Percentiles rank a stretch among this genome's conserved stretches.
These are phyloP conservation scores for Mrakia hoshinonis DNA, from an alignment of 768 basidiomycete species.

Conservation along the genomic window DNA sequence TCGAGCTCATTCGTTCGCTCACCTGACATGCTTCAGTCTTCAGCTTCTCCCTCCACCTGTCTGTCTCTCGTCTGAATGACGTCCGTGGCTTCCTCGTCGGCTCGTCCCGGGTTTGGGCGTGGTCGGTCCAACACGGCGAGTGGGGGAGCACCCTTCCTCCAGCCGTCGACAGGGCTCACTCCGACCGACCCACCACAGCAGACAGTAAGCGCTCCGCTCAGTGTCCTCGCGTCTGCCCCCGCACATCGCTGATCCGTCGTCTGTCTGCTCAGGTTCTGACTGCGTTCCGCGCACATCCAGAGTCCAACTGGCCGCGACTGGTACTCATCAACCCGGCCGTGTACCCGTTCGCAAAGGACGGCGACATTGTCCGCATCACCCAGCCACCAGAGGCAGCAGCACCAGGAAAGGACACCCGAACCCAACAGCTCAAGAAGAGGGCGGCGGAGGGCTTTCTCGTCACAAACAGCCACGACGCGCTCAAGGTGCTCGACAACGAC, in stretches of 20 bases:
- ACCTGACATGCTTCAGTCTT: too few relatives aligned
- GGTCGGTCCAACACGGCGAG: background rate
- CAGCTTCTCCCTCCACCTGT: too few relatives aligned
- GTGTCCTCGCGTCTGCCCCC: background rate
- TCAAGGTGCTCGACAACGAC: constrained; percentile 16
- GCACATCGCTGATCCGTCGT: background rate
- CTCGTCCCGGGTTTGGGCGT: background rate
- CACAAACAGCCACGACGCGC: background rate
- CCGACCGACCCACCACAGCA: too few relatives aligned
- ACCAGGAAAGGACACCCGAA: background rate
- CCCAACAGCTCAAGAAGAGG: background rate
- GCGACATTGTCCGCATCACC: constrained; percentile 9
- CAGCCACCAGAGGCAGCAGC: background rate
- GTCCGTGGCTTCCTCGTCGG: background rate
- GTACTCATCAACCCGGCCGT: constrained; percentile 25
- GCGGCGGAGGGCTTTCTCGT: constrained; percentile 10
- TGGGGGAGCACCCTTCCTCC: background rate
- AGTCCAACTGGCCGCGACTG: constrained; percentile 7
- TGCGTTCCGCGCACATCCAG: constrained; percentile 9
- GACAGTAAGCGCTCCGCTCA: background rate
- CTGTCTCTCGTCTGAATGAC: background rate
- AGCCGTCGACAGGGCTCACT: too few relatives aligned
- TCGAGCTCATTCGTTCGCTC: too few relatives aligned
- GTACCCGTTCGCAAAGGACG: constrained; percentile 19
- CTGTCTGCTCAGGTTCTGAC: background rate